Conservation (phyloP, 2,329 filamentous ascomycete genomes). For the Paracamarosporium sp. region DNA sequence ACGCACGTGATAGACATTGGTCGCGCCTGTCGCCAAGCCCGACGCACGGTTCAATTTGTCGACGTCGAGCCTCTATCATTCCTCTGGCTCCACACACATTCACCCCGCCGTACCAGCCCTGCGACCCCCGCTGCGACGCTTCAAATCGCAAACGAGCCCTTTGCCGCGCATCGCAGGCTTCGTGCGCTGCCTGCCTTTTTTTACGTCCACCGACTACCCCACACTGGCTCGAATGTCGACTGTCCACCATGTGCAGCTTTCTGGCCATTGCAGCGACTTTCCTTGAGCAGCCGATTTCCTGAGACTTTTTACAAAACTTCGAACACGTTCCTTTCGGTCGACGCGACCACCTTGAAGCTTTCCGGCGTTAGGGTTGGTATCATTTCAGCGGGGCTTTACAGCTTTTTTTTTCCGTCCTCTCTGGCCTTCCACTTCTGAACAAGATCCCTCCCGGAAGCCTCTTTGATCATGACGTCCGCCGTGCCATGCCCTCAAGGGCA, state of each 20-base stretch:
- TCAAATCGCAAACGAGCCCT: conserved; percentile 11
- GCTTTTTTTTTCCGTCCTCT: conserved; percentile 1
- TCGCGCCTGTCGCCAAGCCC: neutral
- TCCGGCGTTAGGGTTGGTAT: conserved; percentile 31
- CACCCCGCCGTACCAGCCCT: conserved; percentile 21
- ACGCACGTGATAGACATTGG: conserved; percentile 2
- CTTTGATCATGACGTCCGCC: conserved; percentile 39
- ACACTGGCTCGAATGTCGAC: conserved; percentile 50
- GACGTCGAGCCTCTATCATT: conserved; percentile 15
- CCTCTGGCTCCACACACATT: conserved; percentile 15
- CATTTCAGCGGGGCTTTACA: conserved; percentile 12
- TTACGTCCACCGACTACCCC: conserved; percentile 15
- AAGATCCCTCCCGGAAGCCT: neutral
- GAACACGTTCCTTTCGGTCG: conserved; percentile 38
- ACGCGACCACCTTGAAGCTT: conserved; percentile 29
- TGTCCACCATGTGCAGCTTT: conserved; percentile 58
- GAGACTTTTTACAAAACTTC: conserved; percentile 40
- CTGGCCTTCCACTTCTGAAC: conserved; percentile 4
- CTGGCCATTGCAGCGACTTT: conserved; percentile 54
- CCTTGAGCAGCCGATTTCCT: conserved; percentile 60
- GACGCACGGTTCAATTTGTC: conserved; percentile 2
- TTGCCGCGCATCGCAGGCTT: neutral
- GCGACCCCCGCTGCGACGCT: conserved; percentile 18
- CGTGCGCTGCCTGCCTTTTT: conserved; percentile 1
- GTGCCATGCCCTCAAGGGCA: conserved; percentile 37